A percentile compares a stretch with the other conserved stretches of the same genome.
Evolutionary conservation across 176 grass and related monocot species (phyloP).

Genomic region (Triticum dicoccoides): DNA sequence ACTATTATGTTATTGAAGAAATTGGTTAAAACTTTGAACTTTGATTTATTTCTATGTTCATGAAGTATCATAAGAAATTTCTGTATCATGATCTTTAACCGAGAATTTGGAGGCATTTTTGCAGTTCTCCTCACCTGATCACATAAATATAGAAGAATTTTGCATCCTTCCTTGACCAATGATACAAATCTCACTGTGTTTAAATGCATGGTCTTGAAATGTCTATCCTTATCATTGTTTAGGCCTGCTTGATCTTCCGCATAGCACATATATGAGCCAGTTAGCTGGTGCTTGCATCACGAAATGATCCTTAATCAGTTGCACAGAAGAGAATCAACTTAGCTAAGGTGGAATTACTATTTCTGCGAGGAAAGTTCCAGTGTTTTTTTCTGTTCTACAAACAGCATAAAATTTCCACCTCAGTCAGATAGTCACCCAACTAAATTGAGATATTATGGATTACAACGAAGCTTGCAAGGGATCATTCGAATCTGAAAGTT

Average conservation of each 20-base stretch:
- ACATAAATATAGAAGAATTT: conserved; percentile 22
- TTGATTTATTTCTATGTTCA: not conserved
- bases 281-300: conserved; percentile 15
- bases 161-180: not conserved
- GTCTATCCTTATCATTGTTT: conserved; percentile 12
- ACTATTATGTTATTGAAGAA: conserved; percentile 1
- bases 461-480: not conserved
- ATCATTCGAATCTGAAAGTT: conserved; percentile 1
- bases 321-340: conserved; percentile 13
- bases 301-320: not conserved
- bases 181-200: not conserved
- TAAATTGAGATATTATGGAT: conserved; percentile 35
- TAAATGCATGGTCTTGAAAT: conserved; percentile 24
- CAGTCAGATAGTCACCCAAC: not conserved
- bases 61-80: not conserved
- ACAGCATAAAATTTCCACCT: conserved; percentile 14
- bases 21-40: not conserved
- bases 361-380: not conserved
- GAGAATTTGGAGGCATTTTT: conserved; percentile 9
- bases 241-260: conserved; percentile 7
- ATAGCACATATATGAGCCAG: not conserved
- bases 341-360: not conserved
- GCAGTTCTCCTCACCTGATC: not conserved
- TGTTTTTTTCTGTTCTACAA: not conserved
- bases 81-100: not conserved